Evolutionary conservation across 1,284 basidiomycete species (phyloP).

Genomic region (Cryptococcus sp.): DNA sequence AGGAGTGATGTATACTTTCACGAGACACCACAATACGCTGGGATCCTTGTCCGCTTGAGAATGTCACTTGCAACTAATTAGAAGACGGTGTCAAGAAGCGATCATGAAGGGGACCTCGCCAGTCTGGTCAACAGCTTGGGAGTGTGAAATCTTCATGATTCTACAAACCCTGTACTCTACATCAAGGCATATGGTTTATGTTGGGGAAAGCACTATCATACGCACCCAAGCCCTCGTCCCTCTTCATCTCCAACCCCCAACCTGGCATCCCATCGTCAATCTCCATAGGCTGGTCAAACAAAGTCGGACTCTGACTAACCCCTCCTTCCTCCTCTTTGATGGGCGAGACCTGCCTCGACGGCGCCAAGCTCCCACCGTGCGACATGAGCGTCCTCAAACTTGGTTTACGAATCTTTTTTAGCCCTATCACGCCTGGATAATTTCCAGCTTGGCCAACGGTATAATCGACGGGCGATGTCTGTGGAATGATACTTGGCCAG

Average conservation of each 20-base stretch:
- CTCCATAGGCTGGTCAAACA: conserved; percentile 18
- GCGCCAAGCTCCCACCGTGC: background rate
- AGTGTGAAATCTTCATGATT: too few species aligned
- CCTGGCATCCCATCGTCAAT: conserved; percentile 9
- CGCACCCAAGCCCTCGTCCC: background rate
- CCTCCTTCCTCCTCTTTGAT: background rate
- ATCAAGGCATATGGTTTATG: too few species aligned
- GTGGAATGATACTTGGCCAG: too few species aligned
- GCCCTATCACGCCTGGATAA: conserved; percentile 13
- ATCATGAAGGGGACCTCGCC: too few species aligned
- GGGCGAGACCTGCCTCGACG: background rate
- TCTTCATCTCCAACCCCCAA: too few species aligned
- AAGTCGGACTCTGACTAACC: conserved; percentile 16
- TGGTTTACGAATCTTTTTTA: conserved; percentile 25
- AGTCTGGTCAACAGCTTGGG: too few species aligned
- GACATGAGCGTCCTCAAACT: conserved; percentile 25
- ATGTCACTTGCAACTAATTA: too few species aligned
- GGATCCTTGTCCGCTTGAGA: too few species aligned
- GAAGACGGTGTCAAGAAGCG: too few species aligned
- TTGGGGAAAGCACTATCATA: background rate
- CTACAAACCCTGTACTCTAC: too few species aligned
- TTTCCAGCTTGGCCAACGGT: background rate
- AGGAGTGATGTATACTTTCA: background rate
- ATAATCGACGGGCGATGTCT: too few species aligned
- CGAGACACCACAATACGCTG: too few species aligned